Percentiles rank a stretch among this genome's conserved stretches.
Evolutionary conservation across 2,329 filamentous ascomycete species (phyloP).

Genomic region (Alternaria metachromatica): DNA sequence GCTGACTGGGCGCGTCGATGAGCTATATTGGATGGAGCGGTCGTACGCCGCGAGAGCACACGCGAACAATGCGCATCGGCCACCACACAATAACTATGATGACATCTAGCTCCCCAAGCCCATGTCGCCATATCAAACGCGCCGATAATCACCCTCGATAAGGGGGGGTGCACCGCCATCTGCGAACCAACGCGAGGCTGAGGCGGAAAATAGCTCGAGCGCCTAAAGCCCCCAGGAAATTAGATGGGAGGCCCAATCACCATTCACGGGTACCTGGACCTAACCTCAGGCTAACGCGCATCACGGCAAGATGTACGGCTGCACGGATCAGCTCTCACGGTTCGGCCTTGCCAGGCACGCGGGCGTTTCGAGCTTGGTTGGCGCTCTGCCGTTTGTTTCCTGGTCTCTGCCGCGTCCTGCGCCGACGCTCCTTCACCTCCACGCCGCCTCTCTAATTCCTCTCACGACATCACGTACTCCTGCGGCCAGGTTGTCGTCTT

Average conservation of each 20-base stretch:
- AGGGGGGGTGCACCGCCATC: conserved; percentile 25
- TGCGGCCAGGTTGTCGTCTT: conserved; percentile 50
- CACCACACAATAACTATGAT: background rate
- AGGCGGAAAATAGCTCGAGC: conserved; percentile 31
- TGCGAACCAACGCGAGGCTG: conserved; percentile 18
- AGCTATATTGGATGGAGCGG: background rate
- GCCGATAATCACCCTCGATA: conserved; percentile 21
- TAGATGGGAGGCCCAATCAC: conserved; percentile 38
- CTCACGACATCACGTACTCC: conserved; percentile 25
- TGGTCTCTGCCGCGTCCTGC: conserved; percentile 13
- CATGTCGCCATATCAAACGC: conserved; percentile 16
- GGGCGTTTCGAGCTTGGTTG: conserved; percentile 28
- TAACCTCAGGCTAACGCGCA: conserved; percentile 24
- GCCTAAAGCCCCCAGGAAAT: conserved; percentile 32
- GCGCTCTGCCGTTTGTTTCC: conserved; percentile 26
- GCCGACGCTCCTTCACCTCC: conserved; percentile 17
- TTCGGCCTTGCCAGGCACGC: conserved; percentile 26
- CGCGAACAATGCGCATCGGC: background rate
- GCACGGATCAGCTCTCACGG: conserved; percentile 21
- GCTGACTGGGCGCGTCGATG: background rate
- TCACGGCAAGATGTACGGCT: conserved; percentile 29
- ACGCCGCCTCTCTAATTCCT: conserved; percentile 27
- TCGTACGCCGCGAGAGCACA: background rate
- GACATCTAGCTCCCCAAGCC: background rate
- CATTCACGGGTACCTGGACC: conserved; percentile 33